Evolutionary conservation across 805 yeast genomes (phyloP).

Genomic region (Geotrichum ghanense): DNA sequence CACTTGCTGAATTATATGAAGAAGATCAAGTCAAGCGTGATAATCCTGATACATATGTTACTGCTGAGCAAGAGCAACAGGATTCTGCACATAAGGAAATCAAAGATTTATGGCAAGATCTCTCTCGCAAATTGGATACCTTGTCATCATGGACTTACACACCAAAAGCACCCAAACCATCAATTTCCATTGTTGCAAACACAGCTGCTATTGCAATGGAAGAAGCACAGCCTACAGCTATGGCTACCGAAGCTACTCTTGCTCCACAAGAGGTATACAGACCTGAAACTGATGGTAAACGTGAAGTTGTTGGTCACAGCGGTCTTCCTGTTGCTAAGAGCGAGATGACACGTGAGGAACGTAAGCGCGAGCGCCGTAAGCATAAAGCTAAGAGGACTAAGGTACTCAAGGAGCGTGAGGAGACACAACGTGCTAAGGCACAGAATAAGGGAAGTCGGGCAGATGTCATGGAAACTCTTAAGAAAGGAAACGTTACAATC

Average conservation of each 20-base stretch:
- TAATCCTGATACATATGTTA: slow-evolving; percentile 31
- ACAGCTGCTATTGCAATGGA: slow-evolving; percentile 82
- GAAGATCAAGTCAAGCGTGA: slow-evolving; percentile 48
- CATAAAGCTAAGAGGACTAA: slow-evolving; percentile 70
- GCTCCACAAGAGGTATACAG: slow-evolving; percentile 94
- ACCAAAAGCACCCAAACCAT: slow-evolving; percentile 78
- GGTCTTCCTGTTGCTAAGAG: slow-evolving; percentile 74
- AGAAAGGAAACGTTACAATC: slow-evolving; percentile 67
- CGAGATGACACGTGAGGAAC: slow-evolving; percentile 75
- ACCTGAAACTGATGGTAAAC: slow-evolving; percentile 28
- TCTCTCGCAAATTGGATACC: slow-evolving; percentile 71
- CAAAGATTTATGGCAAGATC: slow-evolving; percentile 44
- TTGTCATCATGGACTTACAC: slow-evolving; percentile 89
- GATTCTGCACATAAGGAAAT: slow-evolving; percentile 72
- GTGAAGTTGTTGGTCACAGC: slow-evolving; percentile 53
- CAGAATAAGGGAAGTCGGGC: slow-evolving; percentile 46
- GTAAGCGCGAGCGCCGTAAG: slow-evolving; percentile 77
- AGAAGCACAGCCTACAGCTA: slow-evolving; percentile 87
- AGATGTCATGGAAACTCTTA: slow-evolving; percentile 58
- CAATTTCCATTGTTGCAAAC: slow-evolving; percentile 72
- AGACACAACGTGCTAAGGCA: slow-evolving; percentile 24
- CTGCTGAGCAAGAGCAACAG: slow-evolving; percentile 50
- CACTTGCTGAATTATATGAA: slow-evolving; percentile 86
- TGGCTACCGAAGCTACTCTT: slow-evolving; percentile 58
- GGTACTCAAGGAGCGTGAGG: slow-evolving; percentile 28